Evolutionary conservation across 345 rosid species (phyloP).

Genomic region (Trapa bicornis): DNA sequence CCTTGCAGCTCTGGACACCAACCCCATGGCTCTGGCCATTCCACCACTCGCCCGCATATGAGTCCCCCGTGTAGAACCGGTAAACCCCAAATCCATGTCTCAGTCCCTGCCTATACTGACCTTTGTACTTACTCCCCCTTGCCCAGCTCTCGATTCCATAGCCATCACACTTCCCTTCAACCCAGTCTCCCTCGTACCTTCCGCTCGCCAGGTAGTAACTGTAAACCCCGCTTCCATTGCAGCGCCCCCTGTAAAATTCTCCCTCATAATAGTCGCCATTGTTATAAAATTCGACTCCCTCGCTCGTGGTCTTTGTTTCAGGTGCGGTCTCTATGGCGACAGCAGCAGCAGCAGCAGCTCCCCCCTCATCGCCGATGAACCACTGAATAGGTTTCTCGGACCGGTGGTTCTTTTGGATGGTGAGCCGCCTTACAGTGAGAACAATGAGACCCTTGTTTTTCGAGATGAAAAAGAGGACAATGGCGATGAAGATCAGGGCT

Average conservation of each 20-base stretch:
- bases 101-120: conserved; percentile 66
- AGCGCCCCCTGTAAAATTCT: conserved; percentile 66
- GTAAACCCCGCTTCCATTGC: conserved; percentile 89
- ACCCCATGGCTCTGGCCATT: conserved; percentile 93
- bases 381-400: conserved; percentile 57
- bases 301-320: conserved; percentile 28
- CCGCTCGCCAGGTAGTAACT: conserved; percentile 58
- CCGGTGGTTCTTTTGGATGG: conserved; percentile 25
- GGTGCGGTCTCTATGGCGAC: not conserved
- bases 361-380: conserved; percentile 58
- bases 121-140: conserved; percentile 82
- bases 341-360: not conserved
- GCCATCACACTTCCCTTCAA: conserved; percentile 83
- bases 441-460: conserved; percentile 52
- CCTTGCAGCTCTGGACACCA: conserved; percentile 84
- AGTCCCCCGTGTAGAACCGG: conserved; percentile 81
- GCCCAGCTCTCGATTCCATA: conserved; percentile 91
- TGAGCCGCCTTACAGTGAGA: conserved; percentile 17
- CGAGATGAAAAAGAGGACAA: conserved; percentile 64
- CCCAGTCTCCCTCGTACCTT: conserved; percentile 91
- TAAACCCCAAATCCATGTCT: conserved; percentile 80
- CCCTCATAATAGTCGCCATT: conserved; percentile 94
- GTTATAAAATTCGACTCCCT: conserved; percentile 75
- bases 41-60: conserved; percentile 81
- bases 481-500: conserved; percentile 60